phyloP scores from a whole-genome alignment of 768 basidiomycete species.

The Mycena kentingensis region DNA sequence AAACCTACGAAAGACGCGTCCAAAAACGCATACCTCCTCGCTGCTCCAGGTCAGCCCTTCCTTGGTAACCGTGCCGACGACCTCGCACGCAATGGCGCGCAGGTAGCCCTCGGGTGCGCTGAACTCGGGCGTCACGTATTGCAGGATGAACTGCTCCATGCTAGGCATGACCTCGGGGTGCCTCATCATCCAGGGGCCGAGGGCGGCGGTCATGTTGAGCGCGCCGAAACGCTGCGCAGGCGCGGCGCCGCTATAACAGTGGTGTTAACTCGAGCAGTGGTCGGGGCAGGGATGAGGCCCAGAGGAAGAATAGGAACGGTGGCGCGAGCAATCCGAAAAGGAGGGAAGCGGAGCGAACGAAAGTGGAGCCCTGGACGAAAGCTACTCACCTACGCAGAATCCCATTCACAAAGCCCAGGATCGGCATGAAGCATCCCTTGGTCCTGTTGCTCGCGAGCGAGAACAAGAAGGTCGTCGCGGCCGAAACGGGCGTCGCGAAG shows the following conservation, averaged over 20 bases:
- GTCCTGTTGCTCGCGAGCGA: conserved; percentile 78
- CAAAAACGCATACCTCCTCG: conserved; percentile 49
- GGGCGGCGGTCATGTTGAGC: conserved; percentile 76
- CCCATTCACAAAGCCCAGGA: conserved; percentile 74
- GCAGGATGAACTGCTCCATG: conserved; percentile 77
- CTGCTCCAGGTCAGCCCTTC: conserved; percentile 66
- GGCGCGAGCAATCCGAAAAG: not conserved
- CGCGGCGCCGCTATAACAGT: conserved; percentile 46
- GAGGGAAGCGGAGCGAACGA: not conserved
- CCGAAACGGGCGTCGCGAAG: conserved; percentile 72
- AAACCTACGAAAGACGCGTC: not conserved
- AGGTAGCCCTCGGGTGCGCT: conserved; percentile 67
- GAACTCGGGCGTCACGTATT: conserved; percentile 77
- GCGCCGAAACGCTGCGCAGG: conserved; percentile 80
- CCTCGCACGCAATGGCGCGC: conserved; percentile 79
- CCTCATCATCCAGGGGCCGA: conserved; percentile 79
- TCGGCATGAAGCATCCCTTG: conserved; percentile 78
- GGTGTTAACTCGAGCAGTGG: too few relatives aligned
- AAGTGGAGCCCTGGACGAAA: conserved; percentile 3
- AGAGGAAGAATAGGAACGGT: not conserved
- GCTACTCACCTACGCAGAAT: conserved; percentile 64
- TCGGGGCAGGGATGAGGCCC: too few relatives aligned
- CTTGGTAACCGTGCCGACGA: conserved; percentile 74
- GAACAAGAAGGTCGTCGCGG: conserved; percentile 80
- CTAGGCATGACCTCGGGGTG: conserved; percentile 77